phyloP scores from a whole-genome alignment of 805 yeast species.

The Debaryomyces maramus region DNA sequence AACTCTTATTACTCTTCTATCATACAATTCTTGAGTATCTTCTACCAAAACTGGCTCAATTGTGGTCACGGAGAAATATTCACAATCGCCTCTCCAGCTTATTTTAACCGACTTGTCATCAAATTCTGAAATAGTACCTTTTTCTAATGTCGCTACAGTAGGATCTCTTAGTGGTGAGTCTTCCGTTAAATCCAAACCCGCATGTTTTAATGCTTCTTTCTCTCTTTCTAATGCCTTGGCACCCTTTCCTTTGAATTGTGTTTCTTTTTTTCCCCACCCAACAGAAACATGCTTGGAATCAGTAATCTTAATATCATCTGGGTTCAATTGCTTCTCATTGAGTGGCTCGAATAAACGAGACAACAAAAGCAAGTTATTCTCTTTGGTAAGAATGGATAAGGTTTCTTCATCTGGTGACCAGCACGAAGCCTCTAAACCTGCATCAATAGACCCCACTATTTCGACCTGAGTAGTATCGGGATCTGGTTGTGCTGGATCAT shows the following conservation, averaged over 20 bases:
- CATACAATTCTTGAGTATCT: constrained; percentile 34
- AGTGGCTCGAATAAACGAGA: constrained; percentile 80
- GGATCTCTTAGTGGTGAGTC: constrained; percentile 75
- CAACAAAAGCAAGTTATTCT: constrained; percentile 60
- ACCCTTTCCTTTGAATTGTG: constrained; percentile 95
- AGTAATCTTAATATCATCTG: constrained; percentile 58
- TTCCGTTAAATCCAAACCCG: constrained; percentile 67
- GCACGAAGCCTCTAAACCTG: constrained; percentile 64
- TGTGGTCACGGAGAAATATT: constrained; percentile 68
- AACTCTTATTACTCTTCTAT: constrained; percentile 79
- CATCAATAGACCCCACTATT: constrained; percentile 82
- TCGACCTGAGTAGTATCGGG: constrained; percentile 60
- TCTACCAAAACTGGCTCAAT: constrained; percentile 52
- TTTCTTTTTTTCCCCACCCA: constrained; percentile 98
- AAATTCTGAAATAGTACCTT: constrained; percentile 57
- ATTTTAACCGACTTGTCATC: constrained; percentile 54
- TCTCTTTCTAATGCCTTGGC: constrained; percentile 77
- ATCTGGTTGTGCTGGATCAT: constrained; percentile 48
- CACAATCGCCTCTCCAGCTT: constrained; percentile 97
- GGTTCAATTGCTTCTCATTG: constrained; percentile 57
- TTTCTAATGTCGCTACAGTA: constrained; percentile 73
- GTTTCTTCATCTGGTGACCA: constrained; percentile 96
- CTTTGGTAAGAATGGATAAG: constrained; percentile 64
- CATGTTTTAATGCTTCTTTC: constrained; percentile 52
- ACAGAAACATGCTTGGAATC: constrained; percentile 85